Percentiles rank a stretch among this genome's conserved stretches.
Conservation (phyloP, 23 red algal species). For the Chondrus crispus region DNA sequence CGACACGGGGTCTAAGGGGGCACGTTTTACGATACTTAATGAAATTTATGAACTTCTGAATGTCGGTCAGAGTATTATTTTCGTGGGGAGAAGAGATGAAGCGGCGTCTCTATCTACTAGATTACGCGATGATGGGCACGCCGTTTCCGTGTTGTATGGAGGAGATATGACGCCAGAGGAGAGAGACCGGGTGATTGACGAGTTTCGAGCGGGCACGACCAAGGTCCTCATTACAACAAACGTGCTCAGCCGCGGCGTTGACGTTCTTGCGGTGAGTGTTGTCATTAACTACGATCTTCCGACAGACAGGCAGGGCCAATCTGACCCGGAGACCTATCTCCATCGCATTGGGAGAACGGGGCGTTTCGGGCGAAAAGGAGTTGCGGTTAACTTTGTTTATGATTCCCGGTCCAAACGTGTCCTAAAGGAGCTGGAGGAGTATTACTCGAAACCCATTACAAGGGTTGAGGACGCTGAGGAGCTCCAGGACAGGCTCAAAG, state of each 20-base stretch:
- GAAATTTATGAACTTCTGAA: constrained; percentile 87
- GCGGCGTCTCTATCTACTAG: constrained; percentile 59
- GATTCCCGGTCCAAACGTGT: constrained; percentile 43
- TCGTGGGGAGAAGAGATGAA: constrained; percentile 65
- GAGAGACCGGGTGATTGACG: constrained; percentile 89
- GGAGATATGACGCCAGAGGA: constrained; percentile 93
- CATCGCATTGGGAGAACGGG: constrained; percentile 97
- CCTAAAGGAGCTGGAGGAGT: constrained; percentile 83
- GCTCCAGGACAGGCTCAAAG: constrained; percentile 53
- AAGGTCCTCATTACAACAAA: constrained; percentile 85
- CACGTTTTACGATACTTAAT: constrained; percentile 70
- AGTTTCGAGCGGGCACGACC: constrained; percentile 88
- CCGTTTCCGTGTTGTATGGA: constrained; percentile 88
- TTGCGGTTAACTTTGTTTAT: constrained; percentile 98
- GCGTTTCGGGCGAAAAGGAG: constrained; percentile 90
- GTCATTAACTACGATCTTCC: constrained; percentile 99
- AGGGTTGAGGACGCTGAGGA: constrained; percentile 75
- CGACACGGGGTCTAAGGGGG: constrained; percentile 64
- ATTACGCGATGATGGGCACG: constrained; percentile 78
- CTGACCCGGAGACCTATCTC: constrained; percentile 91
- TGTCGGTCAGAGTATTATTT: constrained; percentile 92
- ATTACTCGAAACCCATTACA: constrained; percentile 59
- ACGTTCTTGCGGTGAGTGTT: constrained; percentile 78
- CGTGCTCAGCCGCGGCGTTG: constrained; percentile 89
- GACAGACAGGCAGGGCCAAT: constrained; percentile 25